Evolutionary conservation across 2,329 filamentous ascomycete species (phyloP), one percentile per base, ranked within the genome.

Genomic region (Trichoderma brevicompactum): DNA sequence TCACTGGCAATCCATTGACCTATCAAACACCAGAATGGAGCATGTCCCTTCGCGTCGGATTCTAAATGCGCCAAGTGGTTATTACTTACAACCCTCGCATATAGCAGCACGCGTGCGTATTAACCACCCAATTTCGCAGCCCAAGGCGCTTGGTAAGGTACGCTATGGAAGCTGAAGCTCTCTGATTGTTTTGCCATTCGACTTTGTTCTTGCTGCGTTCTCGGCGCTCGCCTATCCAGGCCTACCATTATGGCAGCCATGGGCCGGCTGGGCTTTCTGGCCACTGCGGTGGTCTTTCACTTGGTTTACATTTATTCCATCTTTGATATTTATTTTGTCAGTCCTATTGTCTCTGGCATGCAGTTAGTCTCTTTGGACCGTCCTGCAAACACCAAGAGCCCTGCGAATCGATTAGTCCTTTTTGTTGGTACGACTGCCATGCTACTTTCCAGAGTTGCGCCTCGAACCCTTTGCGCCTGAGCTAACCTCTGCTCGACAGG

Each of bases 291-390:
- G 75, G 81, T 94, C 67, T 99, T 99, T 77, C 96, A 99, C 79
- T 78, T 98, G 62, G 87, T 96, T 69, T 99, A 99, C 78, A 90
- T 97, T 65, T 91, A 90, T 75, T 97, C 93, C 67, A 98, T 98
- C 74, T 99, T 99, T 80, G 94, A 97, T 78, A 95, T 98, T 69
- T 98, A 99, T 80, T 99, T 99, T 75, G 93, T 97, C 75, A 97
- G 93, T 76, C 95, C 95, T 23, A 95, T 99, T 71, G 95, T 98
- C 63, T 91, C 90, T 81, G 95, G 95, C 74, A 99, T 99, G 95
- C 87, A 86, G 73, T 85, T 93, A 67, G 94, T 92, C 78, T 80
- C 82, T 52, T 83, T 96, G 43, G 86, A 93, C 66, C 83, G 89
- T 64, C 80, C 85, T 44, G 71, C 79, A 48, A 79, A 80, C 59